Evolutionary conservation across 257 asterid genomes (phyloP).

Genomic region (Solanum lignicaule): DNA sequence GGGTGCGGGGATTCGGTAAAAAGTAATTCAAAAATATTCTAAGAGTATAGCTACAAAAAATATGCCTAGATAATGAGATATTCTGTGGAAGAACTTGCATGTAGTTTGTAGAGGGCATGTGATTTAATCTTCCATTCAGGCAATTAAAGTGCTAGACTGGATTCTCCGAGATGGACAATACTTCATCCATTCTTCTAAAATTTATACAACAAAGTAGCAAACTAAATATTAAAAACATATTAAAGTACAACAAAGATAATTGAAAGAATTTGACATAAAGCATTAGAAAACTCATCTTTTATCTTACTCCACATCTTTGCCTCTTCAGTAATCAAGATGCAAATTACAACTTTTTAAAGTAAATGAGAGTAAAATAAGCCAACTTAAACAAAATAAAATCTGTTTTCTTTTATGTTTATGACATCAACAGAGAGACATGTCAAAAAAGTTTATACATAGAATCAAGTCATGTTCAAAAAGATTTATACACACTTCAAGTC

Average conservation of each 20-base stretch:
- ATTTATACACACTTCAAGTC: neutral
- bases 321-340: neutral
- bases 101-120: neutral
- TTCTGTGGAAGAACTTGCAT: neutral
- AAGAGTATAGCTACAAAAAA: neutral
- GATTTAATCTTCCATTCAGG: neutral
- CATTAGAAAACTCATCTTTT: neutral
- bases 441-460: neutral
- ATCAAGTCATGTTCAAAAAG: neutral
- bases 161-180: neutral
- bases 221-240: neutral
- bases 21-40: neutral
- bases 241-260: neutral
- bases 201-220: neutral
- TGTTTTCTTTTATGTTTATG: neutral
- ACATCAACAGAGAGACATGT: neutral
- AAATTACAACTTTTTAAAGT: neutral
- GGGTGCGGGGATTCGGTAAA: neutral
- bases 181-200: neutral
- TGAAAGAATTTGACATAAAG: neutral
- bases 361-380: neutral
- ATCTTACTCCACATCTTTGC: neutral
- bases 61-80: neutral
- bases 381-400: neutral
- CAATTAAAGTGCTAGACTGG: neutral